phyloP scores from a whole-genome alignment of 2,329 filamentous ascomycete species.

The Aureobasidium namibiae region DNA sequence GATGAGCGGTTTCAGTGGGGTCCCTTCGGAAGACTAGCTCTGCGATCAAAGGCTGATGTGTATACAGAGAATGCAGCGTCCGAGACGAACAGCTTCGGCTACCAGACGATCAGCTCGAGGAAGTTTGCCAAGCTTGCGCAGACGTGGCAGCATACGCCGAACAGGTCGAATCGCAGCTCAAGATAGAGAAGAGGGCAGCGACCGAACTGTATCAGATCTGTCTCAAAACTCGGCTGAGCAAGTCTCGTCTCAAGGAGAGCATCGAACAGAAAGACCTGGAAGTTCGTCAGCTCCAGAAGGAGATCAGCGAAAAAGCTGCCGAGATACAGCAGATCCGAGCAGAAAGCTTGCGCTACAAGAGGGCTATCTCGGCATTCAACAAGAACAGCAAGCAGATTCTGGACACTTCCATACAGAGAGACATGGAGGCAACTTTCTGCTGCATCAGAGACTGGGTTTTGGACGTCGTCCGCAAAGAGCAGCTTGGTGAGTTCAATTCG shows the following conservation, averaged over 20 bases:
- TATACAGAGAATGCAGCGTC: background rate
- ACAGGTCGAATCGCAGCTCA: background rate
- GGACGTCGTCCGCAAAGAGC: background rate
- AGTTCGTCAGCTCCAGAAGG: background rate
- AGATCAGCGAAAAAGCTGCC: background rate
- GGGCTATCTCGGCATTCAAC: background rate
- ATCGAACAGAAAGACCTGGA: background rate
- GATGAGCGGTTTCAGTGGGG: background rate
- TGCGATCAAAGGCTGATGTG: background rate
- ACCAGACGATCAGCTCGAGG: background rate
- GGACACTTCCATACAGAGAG: background rate
- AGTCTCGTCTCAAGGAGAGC: background rate
- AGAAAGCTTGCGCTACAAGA: background rate
- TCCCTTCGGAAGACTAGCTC: background rate
- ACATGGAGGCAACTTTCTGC: background rate
- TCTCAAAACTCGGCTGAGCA: background rate
- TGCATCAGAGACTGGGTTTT: background rate
- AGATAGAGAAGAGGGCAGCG: background rate
- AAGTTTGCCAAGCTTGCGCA: background rate
- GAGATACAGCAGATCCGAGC: background rate
- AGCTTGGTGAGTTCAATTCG: background rate
- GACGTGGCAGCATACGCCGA: background rate
- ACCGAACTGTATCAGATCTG: background rate
- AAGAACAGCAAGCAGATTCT: background rate
- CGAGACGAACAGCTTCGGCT: background rate